A percentile compares a stretch with the other conserved stretches of the same genome.
These are phyloP conservation scores for Strobilomyces confusus DNA, from an alignment of 768 basidiomycete genomes.

Conservation along the genomic window DNA sequence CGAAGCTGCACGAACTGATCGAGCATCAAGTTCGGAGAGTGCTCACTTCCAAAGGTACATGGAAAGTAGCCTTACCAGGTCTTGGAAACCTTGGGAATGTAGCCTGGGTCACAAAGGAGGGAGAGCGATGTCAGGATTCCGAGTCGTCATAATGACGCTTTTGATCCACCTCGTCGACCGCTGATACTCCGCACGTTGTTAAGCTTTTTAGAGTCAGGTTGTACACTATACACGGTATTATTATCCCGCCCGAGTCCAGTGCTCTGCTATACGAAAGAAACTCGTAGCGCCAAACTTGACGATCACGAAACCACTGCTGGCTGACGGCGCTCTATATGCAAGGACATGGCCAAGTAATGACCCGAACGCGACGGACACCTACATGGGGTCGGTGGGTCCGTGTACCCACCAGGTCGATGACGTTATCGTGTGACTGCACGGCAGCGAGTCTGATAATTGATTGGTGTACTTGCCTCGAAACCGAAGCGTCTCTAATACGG, in stretches of 20 bases:
- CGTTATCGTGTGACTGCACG: too few relatives aligned
- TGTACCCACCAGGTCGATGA: too few relatives aligned
- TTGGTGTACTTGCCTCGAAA: too few relatives aligned
- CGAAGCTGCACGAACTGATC: slow-evolving; percentile 94
- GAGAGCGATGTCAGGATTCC: slow-evolving; percentile 14
- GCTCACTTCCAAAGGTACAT: slow-evolving; percentile 55
- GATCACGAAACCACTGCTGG: neutral
- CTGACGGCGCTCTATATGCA: too few relatives aligned
- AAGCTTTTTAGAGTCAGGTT: slow-evolving; percentile 4
- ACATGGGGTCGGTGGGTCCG: too few relatives aligned
- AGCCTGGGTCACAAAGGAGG: slow-evolving; percentile 26
- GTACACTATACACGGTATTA: neutral
- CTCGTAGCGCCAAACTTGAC: neutral
- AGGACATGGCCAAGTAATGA: too few relatives aligned
- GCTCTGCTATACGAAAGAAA: neutral
- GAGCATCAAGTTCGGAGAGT: slow-evolving; percentile 74
- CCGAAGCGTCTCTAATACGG: too few relatives aligned
- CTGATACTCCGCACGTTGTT: neutral
- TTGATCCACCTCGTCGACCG: neutral
- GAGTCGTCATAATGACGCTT: neutral
- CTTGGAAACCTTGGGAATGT: slow-evolving; percentile 46
- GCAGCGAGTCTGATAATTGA: too few relatives aligned
- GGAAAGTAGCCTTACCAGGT: slow-evolving; percentile 68
- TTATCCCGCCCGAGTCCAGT: neutral
- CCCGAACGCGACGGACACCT: too few relatives aligned